Percentiles rank a stretch among this genome's conserved stretches.
These are phyloP conservation scores for Coemansia sp. DNA, from an alignment of 192 early-diverging fungal genomes.

Conservation along the genomic window DNA sequence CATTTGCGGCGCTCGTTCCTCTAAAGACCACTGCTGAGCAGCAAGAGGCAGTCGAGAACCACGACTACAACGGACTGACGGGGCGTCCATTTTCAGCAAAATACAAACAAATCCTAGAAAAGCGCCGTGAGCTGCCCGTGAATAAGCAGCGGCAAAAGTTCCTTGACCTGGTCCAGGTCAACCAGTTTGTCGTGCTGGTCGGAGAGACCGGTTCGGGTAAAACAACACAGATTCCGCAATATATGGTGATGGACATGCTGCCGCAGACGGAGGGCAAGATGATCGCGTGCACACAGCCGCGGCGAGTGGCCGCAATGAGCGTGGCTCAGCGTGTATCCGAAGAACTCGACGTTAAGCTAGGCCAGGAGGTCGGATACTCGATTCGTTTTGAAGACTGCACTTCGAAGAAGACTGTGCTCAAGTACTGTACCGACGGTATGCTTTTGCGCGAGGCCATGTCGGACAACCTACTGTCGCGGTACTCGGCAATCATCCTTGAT, in stretches of 20 bases:
- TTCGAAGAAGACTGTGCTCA: slow-evolving; percentile 76
- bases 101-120: slow-evolving; percentile 84
- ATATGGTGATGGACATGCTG: slow-evolving; percentile 85
- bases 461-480: slow-evolving; percentile 80
- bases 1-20: slow-evolving; percentile 39
- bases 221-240: slow-evolving; percentile 99
- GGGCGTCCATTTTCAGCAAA: slow-evolving; percentile 73
- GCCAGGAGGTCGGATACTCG: slow-evolving; percentile 94
- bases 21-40: slow-evolving; percentile 68
- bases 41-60: slow-evolving; percentile 77
- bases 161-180: slow-evolving; percentile 85
- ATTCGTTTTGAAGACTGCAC: slow-evolving; percentile 99
- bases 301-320: slow-evolving; percentile 99
- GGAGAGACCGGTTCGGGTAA: slow-evolving; percentile 99
- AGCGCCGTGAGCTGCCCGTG: slow-evolving; percentile 88
- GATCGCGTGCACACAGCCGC: slow-evolving; percentile 98
- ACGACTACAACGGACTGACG: slow-evolving; percentile 75
- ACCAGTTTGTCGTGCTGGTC: slow-evolving; percentile 93
- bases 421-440: slow-evolving; percentile 99
- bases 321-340: slow-evolving; percentile 98
- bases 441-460: slow-evolving; percentile 95
- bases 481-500: slow-evolving; percentile 95
- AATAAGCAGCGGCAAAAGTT: slow-evolving; percentile 92
- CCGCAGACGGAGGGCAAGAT: slow-evolving; percentile 85
- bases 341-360: slow-evolving; percentile 91